phyloP scores from a whole-genome alignment of 2,329 filamentous ascomycete genomes.

The Fusarium sp. region DNA sequence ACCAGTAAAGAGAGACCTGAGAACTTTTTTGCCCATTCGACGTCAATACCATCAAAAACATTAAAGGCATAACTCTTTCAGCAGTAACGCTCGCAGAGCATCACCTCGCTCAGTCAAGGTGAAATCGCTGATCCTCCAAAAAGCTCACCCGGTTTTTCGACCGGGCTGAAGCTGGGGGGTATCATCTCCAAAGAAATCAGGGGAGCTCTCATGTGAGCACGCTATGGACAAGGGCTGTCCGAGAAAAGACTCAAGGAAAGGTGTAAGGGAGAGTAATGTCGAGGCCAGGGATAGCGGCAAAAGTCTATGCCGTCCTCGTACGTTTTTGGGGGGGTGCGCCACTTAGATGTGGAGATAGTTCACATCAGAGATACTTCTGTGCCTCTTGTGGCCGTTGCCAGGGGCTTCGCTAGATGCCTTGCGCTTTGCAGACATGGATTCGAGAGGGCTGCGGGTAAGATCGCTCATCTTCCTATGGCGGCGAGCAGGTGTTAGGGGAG shows the following conservation, averaged over 20 bases:
- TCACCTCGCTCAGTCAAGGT: background rate
- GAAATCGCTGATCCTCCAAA: slow-evolving; percentile 33
- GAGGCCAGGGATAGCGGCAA: slow-evolving; percentile 56
- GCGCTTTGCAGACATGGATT: slow-evolving; percentile 60
- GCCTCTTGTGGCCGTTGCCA: slow-evolving; percentile 60
- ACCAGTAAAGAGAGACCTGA: slow-evolving; percentile 36
- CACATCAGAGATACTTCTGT: slow-evolving; percentile 68
- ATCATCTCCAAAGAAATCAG: slow-evolving; percentile 38
- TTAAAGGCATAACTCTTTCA: slow-evolving; percentile 37
- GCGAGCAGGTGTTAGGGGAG: slow-evolving; percentile 73
- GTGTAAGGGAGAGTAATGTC: slow-evolving; percentile 34
- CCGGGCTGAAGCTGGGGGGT: slow-evolving; percentile 35
- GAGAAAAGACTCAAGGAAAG: slow-evolving; percentile 30
- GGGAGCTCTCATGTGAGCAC: slow-evolving; percentile 33
- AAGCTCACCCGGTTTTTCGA: slow-evolving; percentile 35
- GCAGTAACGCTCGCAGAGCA: slow-evolving; percentile 35
- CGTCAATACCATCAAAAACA: slow-evolving; percentile 38
- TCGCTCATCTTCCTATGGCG: slow-evolving; percentile 63
- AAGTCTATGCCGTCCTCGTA: slow-evolving; percentile 57
- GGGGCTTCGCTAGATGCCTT: slow-evolving; percentile 59
- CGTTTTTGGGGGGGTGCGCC: slow-evolving; percentile 48
- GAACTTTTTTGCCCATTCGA: slow-evolving; percentile 36
- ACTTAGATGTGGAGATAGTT: slow-evolving; percentile 57
- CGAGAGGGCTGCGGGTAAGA: slow-evolving; percentile 60
- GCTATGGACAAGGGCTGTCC: slow-evolving; percentile 37